These are phyloP conservation scores for Cryptomeria japonica DNA, from an alignment of 75 land plant species.

Conservation along the genomic window DNA sequence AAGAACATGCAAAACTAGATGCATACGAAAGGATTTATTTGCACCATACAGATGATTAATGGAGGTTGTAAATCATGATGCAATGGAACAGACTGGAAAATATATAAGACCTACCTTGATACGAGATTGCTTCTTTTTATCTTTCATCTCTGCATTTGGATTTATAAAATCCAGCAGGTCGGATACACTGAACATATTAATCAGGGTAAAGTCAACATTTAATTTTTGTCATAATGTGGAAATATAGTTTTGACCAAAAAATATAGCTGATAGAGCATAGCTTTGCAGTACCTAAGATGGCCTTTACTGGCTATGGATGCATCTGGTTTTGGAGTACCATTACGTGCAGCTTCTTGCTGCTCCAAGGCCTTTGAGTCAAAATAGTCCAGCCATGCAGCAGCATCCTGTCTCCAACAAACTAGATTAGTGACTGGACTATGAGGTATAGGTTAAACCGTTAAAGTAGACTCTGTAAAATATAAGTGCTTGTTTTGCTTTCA, in stretches of 20 bases:
- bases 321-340: constrained; percentile 97
- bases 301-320: constrained; percentile 93
- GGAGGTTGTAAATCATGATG: background rate
- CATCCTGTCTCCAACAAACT: constrained; percentile 55
- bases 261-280: background rate
- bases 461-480: background rate
- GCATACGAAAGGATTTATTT: background rate
- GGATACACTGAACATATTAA: constrained; percentile 47
- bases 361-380: constrained; percentile 90
- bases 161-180: constrained; percentile 86
- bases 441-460: background rate
- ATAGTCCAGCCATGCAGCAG: constrained; percentile 96
- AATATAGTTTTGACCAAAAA: background rate
- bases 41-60: background rate
- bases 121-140: constrained; percentile 55
- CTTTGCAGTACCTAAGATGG: constrained; percentile 76
- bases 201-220: constrained; percentile 2
- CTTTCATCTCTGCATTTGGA: constrained; percentile 65
- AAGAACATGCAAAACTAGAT: background rate
- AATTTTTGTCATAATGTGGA: background rate
- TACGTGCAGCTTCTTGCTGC: constrained; percentile 98
- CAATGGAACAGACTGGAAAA: background rate
- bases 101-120: constrained; percentile 55
- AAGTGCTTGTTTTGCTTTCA: background rate
- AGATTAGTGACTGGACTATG: background rate